phyloP scores from a whole-genome alignment of 1,284 basidiomycete genomes.

The Austroboletus rostrupii region DNA sequence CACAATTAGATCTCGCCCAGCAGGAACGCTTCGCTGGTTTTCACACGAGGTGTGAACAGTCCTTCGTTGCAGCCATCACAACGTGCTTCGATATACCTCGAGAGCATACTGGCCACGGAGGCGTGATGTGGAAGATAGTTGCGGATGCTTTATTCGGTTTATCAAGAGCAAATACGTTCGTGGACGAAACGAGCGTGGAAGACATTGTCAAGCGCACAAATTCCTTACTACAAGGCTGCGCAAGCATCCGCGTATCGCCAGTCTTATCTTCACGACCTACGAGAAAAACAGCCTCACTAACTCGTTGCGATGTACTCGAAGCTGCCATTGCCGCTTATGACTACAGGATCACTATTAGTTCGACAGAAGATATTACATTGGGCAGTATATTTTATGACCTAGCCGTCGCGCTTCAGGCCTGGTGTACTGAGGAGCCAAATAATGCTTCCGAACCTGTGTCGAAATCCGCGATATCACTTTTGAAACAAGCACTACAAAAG shows the following conservation, averaged over 20 bases:
- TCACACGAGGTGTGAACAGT: constrained; percentile 67
- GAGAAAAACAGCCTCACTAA: constrained; percentile 25
- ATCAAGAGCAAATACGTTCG: constrained; percentile 44
- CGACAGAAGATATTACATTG: constrained; percentile 52
- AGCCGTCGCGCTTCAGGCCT: constrained; percentile 60
- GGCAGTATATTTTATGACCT: constrained; percentile 79
- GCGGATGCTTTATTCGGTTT: constrained; percentile 77
- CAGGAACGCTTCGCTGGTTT: constrained; percentile 69
- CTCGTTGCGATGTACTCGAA: constrained; percentile 43
- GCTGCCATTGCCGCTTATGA: constrained; percentile 70
- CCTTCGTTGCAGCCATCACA: constrained; percentile 60
- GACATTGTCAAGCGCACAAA: constrained; percentile 36
- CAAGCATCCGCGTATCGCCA: constrained; percentile 39
- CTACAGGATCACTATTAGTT: constrained; percentile 68
- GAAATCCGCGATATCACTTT: constrained; percentile 56
- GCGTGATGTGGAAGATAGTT: constrained; percentile 82
- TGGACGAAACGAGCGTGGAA: constrained; percentile 38
- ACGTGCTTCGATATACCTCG: constrained; percentile 56
- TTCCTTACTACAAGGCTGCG: constrained; percentile 36
- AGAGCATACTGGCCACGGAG: constrained; percentile 58
- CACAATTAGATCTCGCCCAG: constrained; percentile 70
- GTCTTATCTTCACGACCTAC: constrained; percentile 37
- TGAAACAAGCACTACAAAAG: constrained; percentile 74
- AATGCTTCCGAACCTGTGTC: constrained; percentile 34
- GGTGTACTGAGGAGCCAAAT: constrained; percentile 36